Percentiles rank a stretch among this genome's conserved stretches.
These are phyloP conservation scores for Inga leiocalycina DNA, from an alignment of 306 rosid species.

Conservation along the genomic window DNA sequence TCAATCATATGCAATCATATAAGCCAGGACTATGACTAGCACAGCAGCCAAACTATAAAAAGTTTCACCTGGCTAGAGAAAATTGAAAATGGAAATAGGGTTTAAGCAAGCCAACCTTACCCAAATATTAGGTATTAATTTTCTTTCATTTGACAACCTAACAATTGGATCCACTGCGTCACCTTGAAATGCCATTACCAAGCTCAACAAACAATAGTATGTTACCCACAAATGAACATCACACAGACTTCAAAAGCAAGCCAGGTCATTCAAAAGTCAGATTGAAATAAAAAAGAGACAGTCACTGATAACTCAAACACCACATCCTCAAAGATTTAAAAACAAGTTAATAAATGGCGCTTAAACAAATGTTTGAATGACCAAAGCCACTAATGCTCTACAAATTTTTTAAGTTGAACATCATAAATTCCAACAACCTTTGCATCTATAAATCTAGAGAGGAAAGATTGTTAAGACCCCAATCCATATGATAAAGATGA, in stretches of 20 bases:
- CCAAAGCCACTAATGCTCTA: background rate
- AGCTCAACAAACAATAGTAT: conserved; percentile 15
- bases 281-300: conserved; percentile 10
- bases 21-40: background rate
- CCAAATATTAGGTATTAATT: background rate
- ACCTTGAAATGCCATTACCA: conserved; percentile 14
- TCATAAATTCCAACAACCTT: background rate
- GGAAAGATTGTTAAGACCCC: background rate
- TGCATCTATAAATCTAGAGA: background rate
- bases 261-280: background rate
- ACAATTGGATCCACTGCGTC: background rate
- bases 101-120: background rate
- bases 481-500: background rate
- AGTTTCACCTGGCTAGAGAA: background rate
- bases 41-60: conserved; percentile 22
- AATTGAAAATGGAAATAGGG: background rate
- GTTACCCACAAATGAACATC: conserved; percentile 15
- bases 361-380: background rate
- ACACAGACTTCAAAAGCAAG: conserved; percentile 10
- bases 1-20: conserved; percentile 2
- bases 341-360: background rate
- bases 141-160: background rate
- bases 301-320: background rate
- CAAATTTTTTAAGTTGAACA: background rate
- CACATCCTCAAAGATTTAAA: background rate